A percentile compares a stretch with the other conserved stretches of the same genome.
Conservation (phyloP, 2,329 filamentous ascomycete genomes). For the Pyricularia sp. region DNA sequence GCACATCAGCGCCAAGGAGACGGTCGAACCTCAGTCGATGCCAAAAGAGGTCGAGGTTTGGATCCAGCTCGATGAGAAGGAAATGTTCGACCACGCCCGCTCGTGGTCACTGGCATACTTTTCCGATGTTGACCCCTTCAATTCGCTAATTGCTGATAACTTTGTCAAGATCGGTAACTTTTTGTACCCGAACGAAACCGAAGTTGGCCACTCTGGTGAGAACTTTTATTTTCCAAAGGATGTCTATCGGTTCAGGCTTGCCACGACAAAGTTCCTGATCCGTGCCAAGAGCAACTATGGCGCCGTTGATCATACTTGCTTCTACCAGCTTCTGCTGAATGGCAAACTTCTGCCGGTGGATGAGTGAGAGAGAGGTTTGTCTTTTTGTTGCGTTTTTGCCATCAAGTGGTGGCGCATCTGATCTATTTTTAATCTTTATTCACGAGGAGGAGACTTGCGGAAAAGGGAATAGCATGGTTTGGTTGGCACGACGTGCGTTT, state of each 20-base stretch:
- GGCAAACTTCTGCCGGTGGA: constrained; percentile 23
- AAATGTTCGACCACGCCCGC: constrained; percentile 10
- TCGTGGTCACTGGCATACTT: constrained; percentile 35
- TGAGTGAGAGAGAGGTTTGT: background rate
- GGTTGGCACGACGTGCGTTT: background rate
- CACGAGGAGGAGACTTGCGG: background rate
- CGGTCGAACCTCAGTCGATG: constrained; percentile 50
- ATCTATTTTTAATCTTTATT: background rate
- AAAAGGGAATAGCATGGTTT: background rate
- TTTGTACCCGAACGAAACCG: constrained; percentile 35
- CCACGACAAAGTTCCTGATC: constrained; percentile 43
- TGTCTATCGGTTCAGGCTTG: constrained; percentile 34
- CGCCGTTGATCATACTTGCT: constrained; percentile 48
- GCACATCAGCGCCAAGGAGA: constrained; percentile 55
- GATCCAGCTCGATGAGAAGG: constrained; percentile 43
- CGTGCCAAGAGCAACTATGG: constrained; percentile 51
- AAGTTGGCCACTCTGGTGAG: constrained; percentile 31
- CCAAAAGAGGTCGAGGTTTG: constrained; percentile 65
- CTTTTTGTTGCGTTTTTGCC: background rate
- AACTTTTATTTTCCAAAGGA: constrained; percentile 43
- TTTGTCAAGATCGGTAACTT: constrained; percentile 52
- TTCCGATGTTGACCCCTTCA: constrained; percentile 17
- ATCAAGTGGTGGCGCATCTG: background rate
- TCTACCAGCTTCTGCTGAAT: constrained; percentile 54
- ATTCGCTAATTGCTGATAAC: constrained; percentile 22